These are phyloP conservation scores for Suillus paluster DNA, from an alignment of 768 basidiomycete genomes.

Conservation along the genomic window DNA sequence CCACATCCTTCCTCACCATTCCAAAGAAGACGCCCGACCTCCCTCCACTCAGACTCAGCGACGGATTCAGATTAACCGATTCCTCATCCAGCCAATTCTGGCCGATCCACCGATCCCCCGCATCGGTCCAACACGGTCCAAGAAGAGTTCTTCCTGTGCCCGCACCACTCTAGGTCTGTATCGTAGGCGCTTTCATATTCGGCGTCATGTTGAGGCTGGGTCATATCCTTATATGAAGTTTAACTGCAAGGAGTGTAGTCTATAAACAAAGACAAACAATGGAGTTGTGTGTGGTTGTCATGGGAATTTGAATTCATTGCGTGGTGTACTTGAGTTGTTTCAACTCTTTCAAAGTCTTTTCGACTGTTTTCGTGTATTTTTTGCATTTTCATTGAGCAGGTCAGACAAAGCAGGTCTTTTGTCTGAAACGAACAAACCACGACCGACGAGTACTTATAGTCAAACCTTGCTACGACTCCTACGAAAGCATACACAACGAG, in stretches of 20 bases:
- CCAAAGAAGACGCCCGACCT: conserved; percentile 32
- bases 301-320: not conserved
- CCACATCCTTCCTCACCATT: conserved; percentile 19
- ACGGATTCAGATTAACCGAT: conserved; percentile 24
- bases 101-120: not conserved
- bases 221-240: conserved; percentile 3
- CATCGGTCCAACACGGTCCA: conserved; percentile 20
- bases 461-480: conserved; percentile 7
- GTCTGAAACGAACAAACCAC: not conserved
- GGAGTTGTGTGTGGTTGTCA: not conserved
- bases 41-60: conserved; percentile 19
- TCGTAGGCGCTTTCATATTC: conserved; percentile 20
- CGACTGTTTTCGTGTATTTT: not conserved
- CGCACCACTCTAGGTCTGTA: conserved; percentile 8
- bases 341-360: conserved; percentile 5
- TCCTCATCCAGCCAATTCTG: not conserved
- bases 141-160: conserved; percentile 27
- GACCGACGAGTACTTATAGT: conserved; percentile 7
- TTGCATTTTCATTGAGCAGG: not conserved
- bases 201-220: conserved; percentile 14
- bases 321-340: not conserved
- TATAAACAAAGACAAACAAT: too few species aligned
- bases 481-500: not conserved
- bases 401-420: conserved; percentile 16
- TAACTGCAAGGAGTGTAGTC: too few species aligned